phyloP scores from a whole-genome alignment of 1,284 basidiomycete species.

The Microstroma glucosiphilum region DNA sequence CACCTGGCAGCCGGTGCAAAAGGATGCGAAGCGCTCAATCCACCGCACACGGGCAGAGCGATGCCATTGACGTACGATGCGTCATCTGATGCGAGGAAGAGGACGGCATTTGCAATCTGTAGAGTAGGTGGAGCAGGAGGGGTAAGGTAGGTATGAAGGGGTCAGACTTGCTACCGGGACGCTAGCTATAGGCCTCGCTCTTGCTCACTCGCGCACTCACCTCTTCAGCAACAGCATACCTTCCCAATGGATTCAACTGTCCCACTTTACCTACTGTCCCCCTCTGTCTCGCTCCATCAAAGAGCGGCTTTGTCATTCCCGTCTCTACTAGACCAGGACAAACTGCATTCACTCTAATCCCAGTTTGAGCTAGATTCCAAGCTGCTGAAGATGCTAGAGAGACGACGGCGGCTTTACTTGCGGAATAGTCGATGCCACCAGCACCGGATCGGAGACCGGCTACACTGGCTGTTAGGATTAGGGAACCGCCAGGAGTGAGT shows the following conservation, averaged over 20 bases:
- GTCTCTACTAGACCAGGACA: conserved; percentile 89
- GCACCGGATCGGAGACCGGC: conserved; percentile 80
- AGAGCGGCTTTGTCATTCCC: conserved; percentile 70
- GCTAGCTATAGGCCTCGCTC: too few species aligned
- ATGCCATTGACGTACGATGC: conserved; percentile 87
- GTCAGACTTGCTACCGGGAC: too few species aligned
- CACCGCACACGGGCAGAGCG: conserved; percentile 78
- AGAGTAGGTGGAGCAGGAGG: too few species aligned
- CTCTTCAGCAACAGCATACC: conserved; percentile 55
- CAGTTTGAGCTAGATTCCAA: conserved; percentile 72
- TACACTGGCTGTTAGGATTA: conserved; percentile 87
- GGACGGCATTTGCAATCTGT: conserved; percentile 62
- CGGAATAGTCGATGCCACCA: conserved; percentile 71
- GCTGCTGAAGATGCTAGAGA: conserved; percentile 74
- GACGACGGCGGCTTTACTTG: conserved; percentile 55
- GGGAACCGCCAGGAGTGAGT: conserved; percentile 66
- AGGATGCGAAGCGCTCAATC: conserved; percentile 67
- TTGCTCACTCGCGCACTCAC: background rate
- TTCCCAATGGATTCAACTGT: conserved; percentile 73
- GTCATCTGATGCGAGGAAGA: conserved; percentile 79
- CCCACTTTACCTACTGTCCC: conserved; percentile 73
- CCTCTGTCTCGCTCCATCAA: conserved; percentile 67
- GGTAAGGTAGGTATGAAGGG: too few species aligned
- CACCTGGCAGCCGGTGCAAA: conserved; percentile 57
- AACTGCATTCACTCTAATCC: conserved; percentile 80